phyloP scores from a whole-genome alignment of 495 filamentous ascomycete species.

The Penicilliopsis zonata region DNA sequence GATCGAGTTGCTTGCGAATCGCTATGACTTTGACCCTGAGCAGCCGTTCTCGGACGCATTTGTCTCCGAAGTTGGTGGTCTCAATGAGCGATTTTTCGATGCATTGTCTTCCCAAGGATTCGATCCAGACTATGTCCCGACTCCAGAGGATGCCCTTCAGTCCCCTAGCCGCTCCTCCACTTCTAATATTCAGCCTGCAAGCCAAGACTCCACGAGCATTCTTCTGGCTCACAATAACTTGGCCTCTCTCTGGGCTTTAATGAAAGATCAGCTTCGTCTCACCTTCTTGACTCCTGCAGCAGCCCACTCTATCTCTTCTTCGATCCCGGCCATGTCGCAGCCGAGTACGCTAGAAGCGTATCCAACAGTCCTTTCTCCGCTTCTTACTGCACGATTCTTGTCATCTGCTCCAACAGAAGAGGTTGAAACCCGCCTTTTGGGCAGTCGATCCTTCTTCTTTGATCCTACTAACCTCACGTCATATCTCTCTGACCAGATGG shows the following conservation, averaged over 20 bases:
- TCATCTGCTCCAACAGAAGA: conserved; percentile 20
- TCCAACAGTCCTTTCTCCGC: conserved; percentile 29
- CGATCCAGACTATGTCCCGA: conserved; percentile 17
- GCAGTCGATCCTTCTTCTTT: conserved; percentile 56
- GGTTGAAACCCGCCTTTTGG: conserved; percentile 39
- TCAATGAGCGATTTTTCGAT: conserved; percentile 49
- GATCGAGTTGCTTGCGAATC: conserved; percentile 49
- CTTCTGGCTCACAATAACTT: conserved; percentile 50
- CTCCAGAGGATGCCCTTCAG: conserved; percentile 14
- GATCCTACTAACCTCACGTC: conserved; percentile 45
- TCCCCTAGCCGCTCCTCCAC: conserved; percentile 5
- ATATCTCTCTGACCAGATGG: conserved; percentile 59
- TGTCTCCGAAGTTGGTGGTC: conserved; percentile 59
- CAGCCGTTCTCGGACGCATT: conserved; percentile 66
- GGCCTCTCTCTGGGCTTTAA: conserved; percentile 48
- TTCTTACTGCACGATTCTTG: conserved; percentile 33
- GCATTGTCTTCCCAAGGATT: conserved; percentile 19
- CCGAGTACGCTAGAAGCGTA: conserved; percentile 46
- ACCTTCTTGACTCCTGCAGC: conserved; percentile 38
- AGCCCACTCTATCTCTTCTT: conserved; percentile 14
- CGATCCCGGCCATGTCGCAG: conserved; percentile 39
- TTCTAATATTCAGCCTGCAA: conserved; percentile 9
- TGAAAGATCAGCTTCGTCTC: conserved; percentile 51
- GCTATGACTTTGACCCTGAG: conserved; percentile 54
- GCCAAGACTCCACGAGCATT: conserved; percentile 39